Evolutionary conservation across 352 stramenopile species (phyloP), one percentile per base, ranked within the genome.

Genomic region (Blastocystis sp.): DNA sequence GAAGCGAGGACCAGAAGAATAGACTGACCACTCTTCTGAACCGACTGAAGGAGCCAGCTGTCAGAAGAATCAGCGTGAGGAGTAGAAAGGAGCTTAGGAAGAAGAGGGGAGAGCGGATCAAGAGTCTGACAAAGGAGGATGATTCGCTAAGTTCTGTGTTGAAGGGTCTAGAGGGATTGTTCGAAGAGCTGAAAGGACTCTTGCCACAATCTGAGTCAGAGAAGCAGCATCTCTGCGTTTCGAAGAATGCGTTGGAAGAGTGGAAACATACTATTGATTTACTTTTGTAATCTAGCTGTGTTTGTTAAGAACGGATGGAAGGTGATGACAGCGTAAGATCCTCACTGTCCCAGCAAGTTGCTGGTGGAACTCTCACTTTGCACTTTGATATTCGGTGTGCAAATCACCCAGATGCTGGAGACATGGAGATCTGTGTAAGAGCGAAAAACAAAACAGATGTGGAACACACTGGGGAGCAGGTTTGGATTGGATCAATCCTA

Each of bases 221-320:
- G 56, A n/a, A 37, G 6, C 29, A 77, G 56, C 26, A 45, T 11
- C 39, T 39, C 7, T 59, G 66, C 29, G 50, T 77, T 23, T 34
- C 66, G 9, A 53, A 18, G 34, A 45, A 77, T 55, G 66, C 26
- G 6, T 20, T 45, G 23, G 50, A 56, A 29, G 66, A 77, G 29
- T 77, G 66, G 66, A 77, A 77, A 45, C 20, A 20, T 26, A 26
- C 56, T 29, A 77, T 77, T 34, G 66, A 77, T 77, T 77, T 23
- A 20, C 34, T 77, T 45, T 47, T 77, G 43, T 77, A 39, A 18
- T 77, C 56, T 54, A 9, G 6, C 55, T 34, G 26, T 77, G 43
- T 77, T 39, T 53, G 43, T 55, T 77, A 45, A 34, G 50, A 77
- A 56, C 7, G 62, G 56, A 66, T 43, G 50, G 73, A 66, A 23